Evolutionary conservation across 345 rosid species (phyloP), one percentile per base, ranked within the genome.

Genomic region (Salix caprea): DNA sequence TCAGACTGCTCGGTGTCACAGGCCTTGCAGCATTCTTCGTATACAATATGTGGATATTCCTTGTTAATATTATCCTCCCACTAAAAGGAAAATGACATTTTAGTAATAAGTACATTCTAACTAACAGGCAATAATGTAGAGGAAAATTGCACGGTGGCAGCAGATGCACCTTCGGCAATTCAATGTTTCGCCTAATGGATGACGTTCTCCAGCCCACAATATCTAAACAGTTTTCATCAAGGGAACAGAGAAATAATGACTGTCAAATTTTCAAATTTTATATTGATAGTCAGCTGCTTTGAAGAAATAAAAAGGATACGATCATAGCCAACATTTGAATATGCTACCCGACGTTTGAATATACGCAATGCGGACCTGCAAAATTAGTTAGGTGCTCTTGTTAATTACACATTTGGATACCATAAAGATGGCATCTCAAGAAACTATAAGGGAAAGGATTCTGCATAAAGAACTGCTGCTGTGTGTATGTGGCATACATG

Each of bases 131-230:
- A 67, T 19, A n/a, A 80, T 65, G 12, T 42, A 12, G 52, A 32
- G 24, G 18, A 48, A 28, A 62, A 56, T 70, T 37, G 26, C 78
- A 74, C 48, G 66, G 50, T 24, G 28, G 23, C 5, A 46, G 69
- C 26, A 70, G 9, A 72, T 46, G 50, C 69, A 91, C 98, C 97
- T 92, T 96, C 5, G 98, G 99, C 72, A 96, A 87, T 77, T 93
- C 97, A 76, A 77, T 83, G 67, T 84, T 81, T 76, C 93, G 91
- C 84, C 99, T 87, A 76, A 96, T 92, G 32, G 97, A 96, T 46
- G 99, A 90, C 7, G 99, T 96, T 86, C 94, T 93, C 99, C 97
- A 96, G 42, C 99, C 99, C 72, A 96, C 99, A 26, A 93, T 87
- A 86, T 92, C 99, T 96, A 71, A 70, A 78, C 61, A 50, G 13